These are phyloP conservation scores for Pistacia integerrima DNA, from an alignment of 345 rosid genomes.

Conservation along the genomic window DNA sequence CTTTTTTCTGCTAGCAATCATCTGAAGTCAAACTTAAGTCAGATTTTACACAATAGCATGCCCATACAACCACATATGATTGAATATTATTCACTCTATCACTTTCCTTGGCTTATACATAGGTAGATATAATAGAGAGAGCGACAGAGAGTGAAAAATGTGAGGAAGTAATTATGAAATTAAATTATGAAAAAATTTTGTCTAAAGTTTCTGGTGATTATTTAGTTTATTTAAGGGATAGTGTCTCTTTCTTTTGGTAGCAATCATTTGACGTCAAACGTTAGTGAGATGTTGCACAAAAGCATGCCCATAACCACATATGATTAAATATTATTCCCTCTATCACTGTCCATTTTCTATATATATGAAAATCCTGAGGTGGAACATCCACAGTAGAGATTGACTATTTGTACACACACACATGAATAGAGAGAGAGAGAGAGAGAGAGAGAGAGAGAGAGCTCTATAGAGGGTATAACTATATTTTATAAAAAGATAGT, in stretches of 20 bases:
- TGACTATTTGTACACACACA: too few relatives aligned
- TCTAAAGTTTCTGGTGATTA: conserved; percentile 45
- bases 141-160: conserved; percentile 8
- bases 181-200: conserved; percentile 31
- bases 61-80: neutral
- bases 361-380: too few relatives aligned
- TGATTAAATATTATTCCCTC: neutral
- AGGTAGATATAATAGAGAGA: too few relatives aligned
- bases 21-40: neutral
- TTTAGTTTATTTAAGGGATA: neutral
- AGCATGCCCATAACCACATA: neutral
- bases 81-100: neutral
- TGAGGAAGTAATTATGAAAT: conserved; percentile 31
- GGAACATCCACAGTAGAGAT: too few relatives aligned
- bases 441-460: too few relatives aligned
- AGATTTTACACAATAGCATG: neutral
- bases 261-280: neutral
- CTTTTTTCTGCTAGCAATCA: neutral
- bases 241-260: neutral
- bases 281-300: neutral
- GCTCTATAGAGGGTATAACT: neutral
- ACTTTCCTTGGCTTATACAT: neutral
- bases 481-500: neutral
- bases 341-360: too few relatives aligned
- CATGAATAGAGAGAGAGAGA: neutral